Evolutionary conservation across 164 flowering plant species (phyloP), one percentile per base, ranked within the genome.

Genomic region (Echeveria elegans): DNA sequence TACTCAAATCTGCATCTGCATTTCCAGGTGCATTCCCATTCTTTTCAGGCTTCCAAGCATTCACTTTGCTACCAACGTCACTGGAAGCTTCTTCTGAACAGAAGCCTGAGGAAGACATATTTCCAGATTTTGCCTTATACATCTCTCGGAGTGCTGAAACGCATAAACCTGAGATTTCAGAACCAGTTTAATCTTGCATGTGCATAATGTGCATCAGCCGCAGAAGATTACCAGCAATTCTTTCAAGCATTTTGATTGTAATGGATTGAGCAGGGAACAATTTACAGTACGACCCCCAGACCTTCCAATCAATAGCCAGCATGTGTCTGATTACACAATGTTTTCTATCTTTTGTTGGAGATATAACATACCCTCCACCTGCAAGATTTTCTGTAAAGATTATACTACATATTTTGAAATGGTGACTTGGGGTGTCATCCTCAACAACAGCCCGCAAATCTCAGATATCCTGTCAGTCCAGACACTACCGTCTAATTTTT

Each of bases 241-340:
- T 85, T 70, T 80, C 92, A 68, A 90, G 85, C 92, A 93, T 85
- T 40, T 78, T 81, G 31, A 85, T 85, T n/a, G 97, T 90, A 23
- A 85, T 74, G 30, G 90, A 77, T 74, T 84, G 72, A 12, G 82
- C 82, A 28, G 85, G 73, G 2, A 92, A 73, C 29, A 80, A 73
- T 12, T 76, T 72, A 31, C 83, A 31, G 72, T 84, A 86, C 52
- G 84, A 77, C 73, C 81, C 88, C 98, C 92, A 93, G 73, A 69
- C 77, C 69, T 80, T 90, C 98, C 98, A 93, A 66, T 93, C 97
- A 62, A 90, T 77, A n/a, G 97, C 88, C 72, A 93, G 88, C 97
- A 90, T 93, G 80, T 93, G 96, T 66, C 83, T 93, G 2, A 93
- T 90, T 65, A 93, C 82, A 10, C 92, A 89, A 43, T 80, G 80